Evolutionary conservation across 768 basidiomycete genomes (phyloP).

Genomic region (Tricholomella constricta): DNA sequence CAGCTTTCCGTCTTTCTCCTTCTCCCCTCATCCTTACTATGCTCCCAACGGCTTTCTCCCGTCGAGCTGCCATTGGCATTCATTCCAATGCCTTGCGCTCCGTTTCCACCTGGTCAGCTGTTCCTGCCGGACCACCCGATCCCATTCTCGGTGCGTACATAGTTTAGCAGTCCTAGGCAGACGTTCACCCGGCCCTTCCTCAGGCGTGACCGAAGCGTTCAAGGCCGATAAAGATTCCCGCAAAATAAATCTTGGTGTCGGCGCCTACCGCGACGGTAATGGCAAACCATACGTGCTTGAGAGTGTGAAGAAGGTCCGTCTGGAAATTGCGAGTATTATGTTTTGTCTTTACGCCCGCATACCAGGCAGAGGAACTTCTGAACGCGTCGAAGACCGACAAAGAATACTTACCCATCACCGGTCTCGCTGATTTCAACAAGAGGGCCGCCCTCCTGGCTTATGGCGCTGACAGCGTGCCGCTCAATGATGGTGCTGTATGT

Average conservation of each 20-base stretch:
- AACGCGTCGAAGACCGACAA: slow-evolving; percentile 74
- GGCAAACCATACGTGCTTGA: slow-evolving; percentile 95
- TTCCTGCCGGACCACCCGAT: slow-evolving; percentile 89
- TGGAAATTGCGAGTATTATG: not conserved
- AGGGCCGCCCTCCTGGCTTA: slow-evolving; percentile 90
- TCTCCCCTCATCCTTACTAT: slow-evolving; percentile 33
- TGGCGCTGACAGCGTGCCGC: slow-evolving; percentile 73
- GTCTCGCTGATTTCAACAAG: slow-evolving; percentile 82
- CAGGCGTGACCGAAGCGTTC: slow-evolving; percentile 93
- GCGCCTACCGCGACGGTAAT: slow-evolving; percentile 90
- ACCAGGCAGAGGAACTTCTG: slow-evolving; percentile 77
- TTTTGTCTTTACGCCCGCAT: not conserved
- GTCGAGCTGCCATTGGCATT: slow-evolving; percentile 46
- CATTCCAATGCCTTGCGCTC: slow-evolving; percentile 41
- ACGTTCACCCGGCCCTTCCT: not conserved
- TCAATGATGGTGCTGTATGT: slow-evolving; percentile 74
- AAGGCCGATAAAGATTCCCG: slow-evolving; percentile 90
- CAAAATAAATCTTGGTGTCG: slow-evolving; percentile 98
- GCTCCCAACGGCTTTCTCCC: slow-evolving; percentile 53
- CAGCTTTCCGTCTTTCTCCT: slow-evolving; percentile 22
- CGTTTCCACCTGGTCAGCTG: slow-evolving; percentile 78
- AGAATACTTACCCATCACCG: slow-evolving; percentile 96
- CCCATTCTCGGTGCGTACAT: slow-evolving; percentile 76
- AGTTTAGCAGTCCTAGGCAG: slow-evolving; percentile 1
- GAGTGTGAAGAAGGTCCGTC: slow-evolving; percentile 78